Percentiles rank a stretch among this genome's conserved stretches.
Evolutionary conservation across 2,329 filamentous ascomycete species (phyloP).

Genomic region (Colletotrichum magnum): DNA sequence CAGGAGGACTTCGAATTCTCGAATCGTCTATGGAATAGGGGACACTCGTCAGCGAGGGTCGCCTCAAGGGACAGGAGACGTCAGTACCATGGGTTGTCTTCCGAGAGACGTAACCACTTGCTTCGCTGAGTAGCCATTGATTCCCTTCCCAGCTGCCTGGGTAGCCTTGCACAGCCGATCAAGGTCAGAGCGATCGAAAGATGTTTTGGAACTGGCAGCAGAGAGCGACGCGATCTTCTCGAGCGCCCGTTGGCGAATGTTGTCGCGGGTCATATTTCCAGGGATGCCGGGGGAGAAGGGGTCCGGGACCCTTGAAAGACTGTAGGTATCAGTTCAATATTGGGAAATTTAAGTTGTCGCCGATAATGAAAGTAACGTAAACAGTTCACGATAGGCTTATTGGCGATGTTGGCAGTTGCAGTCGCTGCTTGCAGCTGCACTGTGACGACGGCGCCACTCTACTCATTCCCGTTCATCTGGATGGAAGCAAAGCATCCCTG

Average conservation of each 20-base stretch:
- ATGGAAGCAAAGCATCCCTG: constrained; percentile 33
- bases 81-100: constrained; percentile 72
- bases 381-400: neutral
- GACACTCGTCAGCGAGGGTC: constrained; percentile 17
- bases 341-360: neutral
- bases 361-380: constrained; percentile 8
- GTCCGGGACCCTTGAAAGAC: constrained; percentile 7
- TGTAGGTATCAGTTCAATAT: neutral
- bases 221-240: constrained; percentile 77
- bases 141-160: constrained; percentile 59
- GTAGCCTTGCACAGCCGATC: constrained; percentile 73
- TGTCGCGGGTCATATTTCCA: constrained; percentile 65
- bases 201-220: constrained; percentile 65
- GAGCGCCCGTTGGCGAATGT: constrained; percentile 74
- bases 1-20: constrained; percentile 92
- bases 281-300: neutral
- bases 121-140: constrained; percentile 64
- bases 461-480: constrained; percentile 28
- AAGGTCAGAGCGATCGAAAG: constrained; percentile 74
- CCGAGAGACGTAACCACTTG: constrained; percentile 58
- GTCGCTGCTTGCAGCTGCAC: constrained; percentile 19
- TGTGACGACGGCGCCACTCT: constrained; percentile 34
- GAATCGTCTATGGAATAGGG: constrained; percentile 73
- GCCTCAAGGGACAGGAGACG: neutral
- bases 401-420: constrained; percentile 6